Evolutionary conservation across 1,284 basidiomycete genomes (phyloP).

Genomic region (Pulveroboletus sp.): DNA sequence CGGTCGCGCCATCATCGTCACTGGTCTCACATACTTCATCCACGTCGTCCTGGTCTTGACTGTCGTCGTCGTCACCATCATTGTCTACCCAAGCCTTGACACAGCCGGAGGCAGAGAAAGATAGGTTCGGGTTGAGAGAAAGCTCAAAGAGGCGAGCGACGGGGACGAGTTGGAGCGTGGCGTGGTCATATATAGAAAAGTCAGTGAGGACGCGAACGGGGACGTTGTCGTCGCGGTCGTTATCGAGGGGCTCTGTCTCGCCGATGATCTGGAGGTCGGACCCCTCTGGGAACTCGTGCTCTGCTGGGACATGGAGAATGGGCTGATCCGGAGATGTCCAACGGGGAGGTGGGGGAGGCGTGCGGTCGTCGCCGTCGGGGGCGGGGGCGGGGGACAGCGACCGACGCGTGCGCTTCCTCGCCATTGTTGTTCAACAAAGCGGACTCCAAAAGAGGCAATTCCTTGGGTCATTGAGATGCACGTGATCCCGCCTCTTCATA

Average conservation of each 20-base stretch:
- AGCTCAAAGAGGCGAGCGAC: conserved; percentile 36
- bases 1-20: conserved; percentile 20
- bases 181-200: conserved; percentile 46
- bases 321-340: background rate
- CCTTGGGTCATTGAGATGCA: conserved; percentile 5
- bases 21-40: conserved; percentile 26
- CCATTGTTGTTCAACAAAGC: conserved; percentile 17
- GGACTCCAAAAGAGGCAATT: conserved; percentile 6
- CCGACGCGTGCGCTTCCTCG: conserved; percentile 27
- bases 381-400: conserved; percentile 18
- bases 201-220: conserved; percentile 50
- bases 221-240: conserved; percentile 34
- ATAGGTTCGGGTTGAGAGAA: conserved; percentile 12
- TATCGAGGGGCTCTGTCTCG: conserved; percentile 29
- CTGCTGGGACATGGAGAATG: conserved; percentile 13
- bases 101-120: conserved; percentile 35
- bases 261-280: conserved; percentile 32
- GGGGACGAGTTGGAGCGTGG: conserved; percentile 35
- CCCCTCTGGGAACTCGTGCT: conserved; percentile 29
- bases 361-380: conserved; percentile 18
- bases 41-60: conserved; percentile 20
- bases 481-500: conserved; percentile 19
- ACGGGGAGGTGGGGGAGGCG: conserved; percentile 1
- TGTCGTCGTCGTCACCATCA: conserved; percentile 30
- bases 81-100: conserved; percentile 31